Percentiles rank a stretch among this genome's conserved stretches.
These are phyloP conservation scores for Brassica hybrid DNA, from an alignment of 441 rosid species.

Conservation along the genomic window DNA sequence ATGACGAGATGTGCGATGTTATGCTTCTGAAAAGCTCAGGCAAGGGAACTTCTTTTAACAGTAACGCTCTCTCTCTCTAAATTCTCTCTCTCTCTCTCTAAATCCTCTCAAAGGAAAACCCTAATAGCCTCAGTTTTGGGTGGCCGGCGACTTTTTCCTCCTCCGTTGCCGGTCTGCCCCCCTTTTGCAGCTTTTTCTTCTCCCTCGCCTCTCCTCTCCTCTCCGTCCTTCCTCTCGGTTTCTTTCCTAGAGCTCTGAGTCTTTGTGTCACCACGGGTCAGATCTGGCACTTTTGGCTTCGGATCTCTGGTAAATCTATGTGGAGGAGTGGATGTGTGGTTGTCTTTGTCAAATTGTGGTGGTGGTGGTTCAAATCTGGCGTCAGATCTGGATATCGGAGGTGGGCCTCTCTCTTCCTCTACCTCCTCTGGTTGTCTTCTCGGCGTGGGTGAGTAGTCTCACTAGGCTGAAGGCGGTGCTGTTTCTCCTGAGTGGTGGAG, in stretches of 20 bases:
- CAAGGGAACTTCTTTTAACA: too few species aligned
- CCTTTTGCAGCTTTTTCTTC: too few species aligned
- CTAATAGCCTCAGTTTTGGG: too few species aligned
- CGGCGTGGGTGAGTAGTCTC: not conserved
- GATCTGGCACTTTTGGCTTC: not conserved
- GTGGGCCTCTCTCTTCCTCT: not conserved
- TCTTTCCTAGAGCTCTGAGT: too few species aligned
- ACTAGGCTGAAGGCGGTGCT: not conserved
- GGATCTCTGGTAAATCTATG: not conserved
- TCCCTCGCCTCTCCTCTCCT: too few species aligned
- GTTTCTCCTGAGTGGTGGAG: not conserved
- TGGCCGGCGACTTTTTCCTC: too few species aligned
- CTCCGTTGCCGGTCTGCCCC: too few species aligned
- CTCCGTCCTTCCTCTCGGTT: too few species aligned
- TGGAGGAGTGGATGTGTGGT: not conserved
- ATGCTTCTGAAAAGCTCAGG: constrained; percentile 28
- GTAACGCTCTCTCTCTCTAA: too few species aligned
- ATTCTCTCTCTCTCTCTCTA: too few species aligned
- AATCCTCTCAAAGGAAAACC: too few species aligned
- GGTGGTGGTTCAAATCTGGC: not conserved
- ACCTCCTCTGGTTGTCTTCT: not conserved
- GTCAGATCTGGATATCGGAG: not conserved
- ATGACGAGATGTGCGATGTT: constrained; percentile 47
- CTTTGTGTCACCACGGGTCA: not conserved
- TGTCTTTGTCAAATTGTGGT: not conserved